phyloP scores from a whole-genome alignment of 352 stramenopile genomes.

The Halophytophthora polymorphica region DNA sequence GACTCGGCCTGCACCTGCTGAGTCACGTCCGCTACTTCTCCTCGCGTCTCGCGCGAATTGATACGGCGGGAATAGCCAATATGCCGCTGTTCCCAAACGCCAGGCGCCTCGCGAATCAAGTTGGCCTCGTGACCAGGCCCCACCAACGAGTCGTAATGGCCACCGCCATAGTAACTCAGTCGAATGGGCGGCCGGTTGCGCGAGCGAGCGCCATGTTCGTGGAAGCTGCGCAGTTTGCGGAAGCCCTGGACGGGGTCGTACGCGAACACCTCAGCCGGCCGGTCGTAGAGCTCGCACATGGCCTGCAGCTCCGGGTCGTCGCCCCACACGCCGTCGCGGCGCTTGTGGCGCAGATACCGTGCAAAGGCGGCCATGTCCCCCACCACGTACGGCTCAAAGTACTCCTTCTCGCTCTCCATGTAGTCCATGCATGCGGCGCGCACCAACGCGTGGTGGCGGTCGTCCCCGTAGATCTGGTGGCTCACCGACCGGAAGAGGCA shows the following conservation, averaged over 20 bases:
- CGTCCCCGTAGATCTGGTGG: constrained; percentile 95
- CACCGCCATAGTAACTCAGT: constrained; percentile 90
- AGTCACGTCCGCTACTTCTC: constrained; percentile 25
- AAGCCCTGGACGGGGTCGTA: constrained; percentile 75
- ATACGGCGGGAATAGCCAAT: constrained; percentile 68
- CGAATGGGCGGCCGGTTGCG: constrained; percentile 66
- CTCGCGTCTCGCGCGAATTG: constrained; percentile 47
- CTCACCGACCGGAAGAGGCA: constrained; percentile 96
- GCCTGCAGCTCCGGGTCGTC: constrained; percentile 96
- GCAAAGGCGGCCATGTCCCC: constrained; percentile 87
- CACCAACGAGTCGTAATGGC: constrained; percentile 90
- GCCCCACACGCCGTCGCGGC: constrained; percentile 89
- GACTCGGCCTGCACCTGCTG: constrained; percentile 27
- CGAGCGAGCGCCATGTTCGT: constrained; percentile 66
- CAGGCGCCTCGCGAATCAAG: constrained; percentile 53
- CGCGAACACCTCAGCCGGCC: constrained; percentile 87
- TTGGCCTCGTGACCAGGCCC: constrained; percentile 49
- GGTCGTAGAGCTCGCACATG: constrained; percentile 93
- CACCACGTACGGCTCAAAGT: constrained; percentile 91
- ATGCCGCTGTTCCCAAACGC: constrained; percentile 64
- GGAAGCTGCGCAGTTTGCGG: constrained; percentile 85
- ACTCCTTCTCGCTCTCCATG: constrained; percentile 92
- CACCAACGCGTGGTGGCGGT: constrained; percentile 88
- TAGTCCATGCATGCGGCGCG: constrained; percentile 93
- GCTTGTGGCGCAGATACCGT: constrained; percentile 90